Evolutionary conservation across 2,329 filamentous ascomycete species (phyloP), one percentile per base, ranked within the genome.

Genomic region (Hawksworthiomyces lignivorus): DNA sequence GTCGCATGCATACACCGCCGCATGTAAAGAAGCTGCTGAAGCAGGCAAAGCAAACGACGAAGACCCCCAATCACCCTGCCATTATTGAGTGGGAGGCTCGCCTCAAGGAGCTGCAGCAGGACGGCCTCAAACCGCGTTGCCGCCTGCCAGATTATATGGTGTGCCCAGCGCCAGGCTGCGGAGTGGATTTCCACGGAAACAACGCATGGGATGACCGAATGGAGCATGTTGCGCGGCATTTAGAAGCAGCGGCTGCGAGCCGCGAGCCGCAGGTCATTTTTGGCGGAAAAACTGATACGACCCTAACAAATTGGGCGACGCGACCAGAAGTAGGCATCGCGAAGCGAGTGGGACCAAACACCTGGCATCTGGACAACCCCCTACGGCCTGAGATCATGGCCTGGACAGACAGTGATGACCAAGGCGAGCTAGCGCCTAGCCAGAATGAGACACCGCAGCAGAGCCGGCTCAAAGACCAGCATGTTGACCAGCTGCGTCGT

Each of bases 171-270:
- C 52, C 56, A 0, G 75, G 74, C 47, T 96, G 89, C 58, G 54
- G 49, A 2, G 42, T 51, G 38, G 57, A 59, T 1, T 94, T 94
- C 54, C 58, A 67, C 6, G 85, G 83, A 0, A 47, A 57, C 0
- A 72, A 67, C 6, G 77, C 77, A 10, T 95, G 88, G 88, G 84
- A 92, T 45, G 73, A 81, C 44, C 72, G 85, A 19, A 87, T 94
- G 79, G 89, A 96, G 60, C 89, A 96, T 62, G 77, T 94, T 3
- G 87, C 85, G 0, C 72, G 77, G 45, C 89, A 96, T 58, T 70
- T 90, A 34, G 87, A 92, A 60, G 66, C 64, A 22, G 65, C 62
- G 1, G 64, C 62, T 5, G 46, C 54, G 4, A 58, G 59, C 9
- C 48, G 48, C 14, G 61, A 64, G 45, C 45, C 42, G 5, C 42